Percentiles rank a stretch among this genome's conserved stretches.
These are phyloP conservation scores for Geotrichum australiense DNA, from an alignment of 1,139 yeast genomes.

Conservation along the genomic window DNA sequence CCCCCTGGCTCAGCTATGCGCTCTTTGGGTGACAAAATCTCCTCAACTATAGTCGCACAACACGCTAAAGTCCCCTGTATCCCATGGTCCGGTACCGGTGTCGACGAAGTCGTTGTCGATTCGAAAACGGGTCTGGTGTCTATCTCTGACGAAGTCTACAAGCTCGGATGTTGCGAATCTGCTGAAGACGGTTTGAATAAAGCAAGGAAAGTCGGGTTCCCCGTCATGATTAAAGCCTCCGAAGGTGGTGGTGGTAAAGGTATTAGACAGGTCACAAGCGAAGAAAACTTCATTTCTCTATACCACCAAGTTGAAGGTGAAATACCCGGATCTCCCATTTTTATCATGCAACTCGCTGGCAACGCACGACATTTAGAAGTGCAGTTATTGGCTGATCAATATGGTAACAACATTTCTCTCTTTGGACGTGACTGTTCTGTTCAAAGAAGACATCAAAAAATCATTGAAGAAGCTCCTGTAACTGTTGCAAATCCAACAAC, in stretches of 20 bases:
- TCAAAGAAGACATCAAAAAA: slow-evolving; percentile 95
- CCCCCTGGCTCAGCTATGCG: slow-evolving; percentile 99
- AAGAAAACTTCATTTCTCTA: slow-evolving; percentile 59
- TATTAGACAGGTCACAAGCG: slow-evolving; percentile 83
- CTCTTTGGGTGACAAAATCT: slow-evolving; percentile 96
- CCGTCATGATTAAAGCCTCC: slow-evolving; percentile 93
- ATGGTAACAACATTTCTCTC: slow-evolving; percentile 86
- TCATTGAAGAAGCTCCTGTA: slow-evolving; percentile 95
- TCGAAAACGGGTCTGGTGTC: slow-evolving; percentile 69
- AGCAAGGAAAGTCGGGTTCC: slow-evolving; percentile 86
- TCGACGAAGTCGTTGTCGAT: slow-evolving; percentile 70
- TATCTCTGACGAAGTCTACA: slow-evolving; percentile 74
- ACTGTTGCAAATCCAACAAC: slow-evolving; percentile 85
- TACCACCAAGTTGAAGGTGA: slow-evolving; percentile 90
- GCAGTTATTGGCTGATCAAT: slow-evolving; percentile 89
- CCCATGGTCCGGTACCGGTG: slow-evolving; percentile 99
- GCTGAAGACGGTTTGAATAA: slow-evolving; percentile 85
- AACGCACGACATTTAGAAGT: slow-evolving; percentile 94
- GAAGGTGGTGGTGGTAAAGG: slow-evolving; percentile 99
- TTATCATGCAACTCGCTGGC: slow-evolving; percentile 91
- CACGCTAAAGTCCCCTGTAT: slow-evolving; percentile 97
- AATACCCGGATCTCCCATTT: slow-evolving; percentile 94
- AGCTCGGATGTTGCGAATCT: slow-evolving; percentile 75
- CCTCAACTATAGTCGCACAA: slow-evolving; percentile 96
- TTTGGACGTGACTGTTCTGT: slow-evolving; percentile 97